Evolutionary conservation across 2,329 filamentous ascomycete species (phyloP).

Genomic region (Seiridium cupressi): DNA sequence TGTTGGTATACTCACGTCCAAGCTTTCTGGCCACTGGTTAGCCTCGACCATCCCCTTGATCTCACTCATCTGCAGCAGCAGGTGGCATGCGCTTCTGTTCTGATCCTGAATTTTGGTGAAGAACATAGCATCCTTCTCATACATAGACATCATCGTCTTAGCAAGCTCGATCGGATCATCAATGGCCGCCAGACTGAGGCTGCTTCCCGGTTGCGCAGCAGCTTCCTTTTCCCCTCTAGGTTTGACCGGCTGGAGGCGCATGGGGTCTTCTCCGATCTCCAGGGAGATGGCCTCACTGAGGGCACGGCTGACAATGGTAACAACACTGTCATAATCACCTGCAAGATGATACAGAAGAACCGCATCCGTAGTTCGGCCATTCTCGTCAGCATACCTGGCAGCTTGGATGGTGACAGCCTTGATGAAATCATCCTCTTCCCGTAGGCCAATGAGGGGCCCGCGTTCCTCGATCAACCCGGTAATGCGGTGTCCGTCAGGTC

Average conservation of each 20-base stretch:
- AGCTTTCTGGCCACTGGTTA: slow-evolving; percentile 54
- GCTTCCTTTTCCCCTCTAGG: slow-evolving; percentile 52
- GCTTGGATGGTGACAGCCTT: slow-evolving; percentile 91
- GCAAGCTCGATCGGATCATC: slow-evolving; percentile 61
- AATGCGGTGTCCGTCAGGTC: slow-evolving; percentile 79
- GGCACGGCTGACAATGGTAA: slow-evolving; percentile 83
- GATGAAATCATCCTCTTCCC: slow-evolving; percentile 80
- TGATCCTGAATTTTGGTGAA: slow-evolving; percentile 55
- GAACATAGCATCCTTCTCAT: slow-evolving; percentile 61
- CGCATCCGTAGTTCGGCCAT: slow-evolving; percentile 88
- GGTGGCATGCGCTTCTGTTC: slow-evolving; percentile 55
- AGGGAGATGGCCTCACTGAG: slow-evolving; percentile 86
- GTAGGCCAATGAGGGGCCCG: slow-evolving; percentile 75
- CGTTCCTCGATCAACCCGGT: slow-evolving; percentile 86
- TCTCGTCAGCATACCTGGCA: slow-evolving; percentile 89
- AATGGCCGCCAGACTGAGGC: slow-evolving; percentile 59
- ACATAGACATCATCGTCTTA: slow-evolving; percentile 61
- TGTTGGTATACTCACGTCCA: slow-evolving; percentile 51
- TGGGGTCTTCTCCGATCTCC: slow-evolving; percentile 78
- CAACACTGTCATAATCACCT: slow-evolving; percentile 93
- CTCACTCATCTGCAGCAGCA: slow-evolving; percentile 59
- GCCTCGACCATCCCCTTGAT: slow-evolving; percentile 57
- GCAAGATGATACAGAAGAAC: slow-evolving; percentile 93
- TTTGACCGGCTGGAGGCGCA: slow-evolving; percentile 77
- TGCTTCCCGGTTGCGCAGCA: slow-evolving; percentile 46